Conservation (phyloP, 2,329 filamentous ascomycete species). For the Didymella pinodella region DNA sequence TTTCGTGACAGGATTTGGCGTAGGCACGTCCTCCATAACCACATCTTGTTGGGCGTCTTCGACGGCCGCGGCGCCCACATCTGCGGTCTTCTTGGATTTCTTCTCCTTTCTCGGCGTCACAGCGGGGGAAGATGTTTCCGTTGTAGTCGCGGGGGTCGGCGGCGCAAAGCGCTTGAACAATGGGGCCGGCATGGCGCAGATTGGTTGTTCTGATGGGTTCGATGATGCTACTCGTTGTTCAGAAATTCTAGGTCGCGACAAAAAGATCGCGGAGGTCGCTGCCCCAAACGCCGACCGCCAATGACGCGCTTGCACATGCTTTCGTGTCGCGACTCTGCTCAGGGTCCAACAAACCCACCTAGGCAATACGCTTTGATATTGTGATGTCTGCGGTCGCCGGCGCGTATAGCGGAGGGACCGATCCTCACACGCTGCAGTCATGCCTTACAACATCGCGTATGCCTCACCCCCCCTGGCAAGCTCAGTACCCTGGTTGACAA, state of each 20-base stretch:
- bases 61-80: neutral
- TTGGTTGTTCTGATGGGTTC: constrained; percentile 4
- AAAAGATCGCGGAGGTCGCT: constrained; percentile 22
- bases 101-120: constrained; percentile 25
- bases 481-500: constrained; percentile 21
- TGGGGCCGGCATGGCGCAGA: constrained; percentile 54
- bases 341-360: neutral
- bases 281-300: constrained; percentile 36
- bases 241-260: constrained; percentile 19
- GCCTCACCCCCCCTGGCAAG: constrained; percentile 35
- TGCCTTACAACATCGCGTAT: constrained; percentile 76
- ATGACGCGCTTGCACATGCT: constrained; percentile 26
- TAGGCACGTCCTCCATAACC: constrained; percentile 16
- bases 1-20: constrained; percentile 39
- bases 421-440: constrained; percentile 48
- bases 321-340: constrained; percentile 12
- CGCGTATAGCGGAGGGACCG: constrained; percentile 24
- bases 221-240: constrained; percentile 1
- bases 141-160: constrained; percentile 37
- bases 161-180: constrained; percentile 59
- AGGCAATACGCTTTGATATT: constrained; percentile 4
- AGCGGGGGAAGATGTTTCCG: constrained; percentile 15
- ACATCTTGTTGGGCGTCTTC: constrained; percentile 11
- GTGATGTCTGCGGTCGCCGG: constrained; percentile 32
- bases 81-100: constrained; percentile 36